Conservation (phyloP, 2,329 filamentous ascomycete species). For the Chrysoporthe puriensis region DNA sequence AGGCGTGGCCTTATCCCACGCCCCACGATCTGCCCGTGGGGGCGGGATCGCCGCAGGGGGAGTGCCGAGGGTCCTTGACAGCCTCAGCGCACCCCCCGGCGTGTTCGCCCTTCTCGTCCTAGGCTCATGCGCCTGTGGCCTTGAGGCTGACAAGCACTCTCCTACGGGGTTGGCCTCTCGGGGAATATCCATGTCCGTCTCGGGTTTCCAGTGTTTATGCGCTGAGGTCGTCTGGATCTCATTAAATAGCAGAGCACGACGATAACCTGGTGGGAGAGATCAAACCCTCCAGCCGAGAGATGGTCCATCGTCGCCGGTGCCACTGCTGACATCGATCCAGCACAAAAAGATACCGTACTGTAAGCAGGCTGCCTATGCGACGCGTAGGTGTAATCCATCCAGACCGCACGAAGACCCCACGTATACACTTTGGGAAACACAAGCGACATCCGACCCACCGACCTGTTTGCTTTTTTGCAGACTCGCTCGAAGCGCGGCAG, state of each 20-base stretch:
- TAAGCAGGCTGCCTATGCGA: background rate
- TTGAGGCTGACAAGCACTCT: constrained; percentile 10
- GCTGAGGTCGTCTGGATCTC: background rate
- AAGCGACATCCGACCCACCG: constrained; percentile 23
- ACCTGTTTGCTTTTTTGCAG: background rate
- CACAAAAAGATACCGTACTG: too few relatives aligned
- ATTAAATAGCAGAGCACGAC: background rate
- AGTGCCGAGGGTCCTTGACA: background rate
- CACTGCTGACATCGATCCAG: background rate
- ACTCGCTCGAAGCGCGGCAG: background rate
- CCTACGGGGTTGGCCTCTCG: constrained; percentile 9
- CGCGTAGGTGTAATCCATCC: background rate
- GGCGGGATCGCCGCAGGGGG: constrained; percentile 13
- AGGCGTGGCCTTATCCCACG: constrained; percentile 12
- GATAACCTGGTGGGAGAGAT: background rate
- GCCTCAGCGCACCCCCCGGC: background rate
- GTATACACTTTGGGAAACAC: constrained; percentile 10
- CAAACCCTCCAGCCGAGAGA: background rate
- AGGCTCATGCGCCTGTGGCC: background rate
- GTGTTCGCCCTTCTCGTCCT: background rate
- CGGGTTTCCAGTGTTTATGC: constrained; percentile 8
- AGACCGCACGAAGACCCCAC: background rate
- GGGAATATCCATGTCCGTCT: constrained; percentile 19
- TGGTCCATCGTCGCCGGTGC: background rate
- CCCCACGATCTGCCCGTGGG: background rate